phyloP scores from a whole-genome alignment of 768 basidiomycete genomes.

The Kwoniella mangroviensis region DNA sequence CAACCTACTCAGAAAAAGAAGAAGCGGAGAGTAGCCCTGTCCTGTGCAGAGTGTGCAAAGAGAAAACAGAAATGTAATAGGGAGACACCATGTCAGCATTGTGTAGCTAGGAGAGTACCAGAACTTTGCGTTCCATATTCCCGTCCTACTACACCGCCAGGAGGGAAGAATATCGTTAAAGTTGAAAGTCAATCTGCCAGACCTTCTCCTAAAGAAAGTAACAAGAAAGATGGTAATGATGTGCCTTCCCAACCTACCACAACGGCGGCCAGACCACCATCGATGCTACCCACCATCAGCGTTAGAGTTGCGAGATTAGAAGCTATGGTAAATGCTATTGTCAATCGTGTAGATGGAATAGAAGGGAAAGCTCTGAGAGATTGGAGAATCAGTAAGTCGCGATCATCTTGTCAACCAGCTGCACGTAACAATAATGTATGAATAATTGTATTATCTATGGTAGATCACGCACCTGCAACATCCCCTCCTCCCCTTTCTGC shows the following conservation, averaged over 20 bases:
- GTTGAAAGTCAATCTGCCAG: conserved; percentile 5
- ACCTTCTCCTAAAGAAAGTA: conserved; percentile 14
- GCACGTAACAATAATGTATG: background rate
- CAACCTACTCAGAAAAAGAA: conserved; percentile 45
- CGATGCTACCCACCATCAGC: conserved; percentile 42
- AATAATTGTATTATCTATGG: background rate
- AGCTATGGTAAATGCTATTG: conserved; percentile 47
- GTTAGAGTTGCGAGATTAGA: conserved; percentile 44
- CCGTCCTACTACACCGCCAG: conserved; percentile 20
- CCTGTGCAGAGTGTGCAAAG: conserved; percentile 56
- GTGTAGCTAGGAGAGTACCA: conserved; percentile 52
- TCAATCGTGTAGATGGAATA: conserved; percentile 43
- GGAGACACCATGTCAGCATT: conserved; percentile 58
- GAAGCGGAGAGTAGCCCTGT: conserved; percentile 53
- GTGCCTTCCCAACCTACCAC: background rate
- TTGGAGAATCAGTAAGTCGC: conserved; percentile 47
- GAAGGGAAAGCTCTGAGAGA: conserved; percentile 46
- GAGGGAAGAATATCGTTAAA: conserved; percentile 36
- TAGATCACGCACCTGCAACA: conserved; percentile 46
- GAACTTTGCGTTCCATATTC: conserved; percentile 52
- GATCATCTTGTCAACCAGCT: background rate
- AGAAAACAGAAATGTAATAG: conserved; percentile 55
- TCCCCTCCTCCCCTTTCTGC: conserved; percentile 31
- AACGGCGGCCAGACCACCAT: conserved; percentile 8
- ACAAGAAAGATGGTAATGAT: conserved; percentile 12